Evolutionary conservation across 2,329 filamentous ascomycete genomes (phyloP).

Genomic region (Raffaelea deltoideospora): DNA sequence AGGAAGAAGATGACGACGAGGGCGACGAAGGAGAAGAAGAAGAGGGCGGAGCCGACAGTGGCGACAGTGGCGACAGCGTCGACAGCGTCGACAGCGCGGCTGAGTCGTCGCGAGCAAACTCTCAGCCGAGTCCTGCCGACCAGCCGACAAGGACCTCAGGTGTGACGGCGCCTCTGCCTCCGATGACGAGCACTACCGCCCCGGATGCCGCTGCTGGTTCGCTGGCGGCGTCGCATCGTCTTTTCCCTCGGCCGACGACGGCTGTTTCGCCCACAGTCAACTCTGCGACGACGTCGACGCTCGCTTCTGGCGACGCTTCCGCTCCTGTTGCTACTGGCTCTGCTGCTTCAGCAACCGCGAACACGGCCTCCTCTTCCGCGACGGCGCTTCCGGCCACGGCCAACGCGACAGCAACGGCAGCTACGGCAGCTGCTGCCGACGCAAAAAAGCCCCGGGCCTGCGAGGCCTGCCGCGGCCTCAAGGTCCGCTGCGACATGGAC

Average conservation of each 20-base stretch:
- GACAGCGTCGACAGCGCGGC: too few relatives aligned
- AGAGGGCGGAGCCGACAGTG: not conserved
- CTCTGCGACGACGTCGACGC: not conserved
- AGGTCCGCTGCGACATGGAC: slow-evolving; percentile 76
- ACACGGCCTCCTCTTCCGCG: too few relatives aligned
- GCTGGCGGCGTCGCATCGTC: not conserved
- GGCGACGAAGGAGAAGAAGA: not conserved
- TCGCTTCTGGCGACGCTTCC: too few relatives aligned
- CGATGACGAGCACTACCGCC: too few relatives aligned
- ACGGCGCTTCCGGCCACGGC: not conserved
- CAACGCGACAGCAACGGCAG: not conserved
- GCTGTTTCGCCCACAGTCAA: not conserved
- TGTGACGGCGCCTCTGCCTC: too few relatives aligned
- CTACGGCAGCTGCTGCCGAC: slow-evolving; percentile 19
- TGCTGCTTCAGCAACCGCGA: too few relatives aligned
- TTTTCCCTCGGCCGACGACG: not conserved
- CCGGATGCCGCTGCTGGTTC: too few relatives aligned
- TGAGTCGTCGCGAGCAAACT: too few relatives aligned
- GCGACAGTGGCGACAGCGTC: not conserved
- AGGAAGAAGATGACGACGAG: too few relatives aligned
- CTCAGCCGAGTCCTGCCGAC: too few relatives aligned
- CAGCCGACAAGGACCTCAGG: too few relatives aligned
- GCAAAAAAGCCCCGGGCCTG: slow-evolving; percentile 57
- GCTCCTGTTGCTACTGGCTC: too few relatives aligned
- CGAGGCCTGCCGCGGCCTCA: slow-evolving; percentile 60